Conservation (phyloP, 1,139 yeast species). For the Geotrichum restrictum region DNA sequence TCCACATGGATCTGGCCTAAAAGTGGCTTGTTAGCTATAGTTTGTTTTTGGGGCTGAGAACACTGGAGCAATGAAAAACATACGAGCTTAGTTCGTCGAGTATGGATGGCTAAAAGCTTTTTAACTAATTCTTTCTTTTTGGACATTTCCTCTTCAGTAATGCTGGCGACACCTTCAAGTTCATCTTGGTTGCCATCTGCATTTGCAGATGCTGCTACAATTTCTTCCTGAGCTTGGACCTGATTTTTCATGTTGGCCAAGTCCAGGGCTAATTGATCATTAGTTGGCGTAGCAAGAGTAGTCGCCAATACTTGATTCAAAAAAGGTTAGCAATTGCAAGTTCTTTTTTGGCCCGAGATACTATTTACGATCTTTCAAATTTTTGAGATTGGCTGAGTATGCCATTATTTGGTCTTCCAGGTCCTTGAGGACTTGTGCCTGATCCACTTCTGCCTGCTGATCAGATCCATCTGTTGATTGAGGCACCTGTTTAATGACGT, state of each 20-base stretch:
- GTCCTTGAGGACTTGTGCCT: constrained; percentile 21
- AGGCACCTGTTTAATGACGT: constrained; percentile 35
- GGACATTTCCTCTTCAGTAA: neutral
- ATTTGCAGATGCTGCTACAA: neutral
- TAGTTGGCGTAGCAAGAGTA: constrained; percentile 19
- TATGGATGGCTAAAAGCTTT: constrained; percentile 6
- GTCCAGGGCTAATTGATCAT: constrained; percentile 12
- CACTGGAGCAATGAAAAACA: constrained; percentile 3
- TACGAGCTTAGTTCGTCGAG: constrained; percentile 20
- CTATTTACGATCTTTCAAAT: constrained; percentile 21
- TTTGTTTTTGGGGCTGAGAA: neutral
- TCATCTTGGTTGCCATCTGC: constrained; percentile 1
- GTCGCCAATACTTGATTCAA: constrained; percentile 14
- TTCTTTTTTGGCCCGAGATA: neutral
- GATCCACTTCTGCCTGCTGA: constrained; percentile 24
- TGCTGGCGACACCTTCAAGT: neutral
- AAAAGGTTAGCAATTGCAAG: neutral
- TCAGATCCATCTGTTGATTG: constrained; percentile 7
- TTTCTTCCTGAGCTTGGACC: neutral
- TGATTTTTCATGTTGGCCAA: neutral
- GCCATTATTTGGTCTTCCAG: constrained; percentile 23
- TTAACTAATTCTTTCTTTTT: constrained; percentile 4
- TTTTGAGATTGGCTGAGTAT: constrained; percentile 20
- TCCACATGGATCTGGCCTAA: constrained; percentile 19
- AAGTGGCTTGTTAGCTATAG: neutral